These are phyloP conservation scores for Taphrina communis DNA, from an alignment of 1,139 yeast genomes.

Conservation along the genomic window DNA sequence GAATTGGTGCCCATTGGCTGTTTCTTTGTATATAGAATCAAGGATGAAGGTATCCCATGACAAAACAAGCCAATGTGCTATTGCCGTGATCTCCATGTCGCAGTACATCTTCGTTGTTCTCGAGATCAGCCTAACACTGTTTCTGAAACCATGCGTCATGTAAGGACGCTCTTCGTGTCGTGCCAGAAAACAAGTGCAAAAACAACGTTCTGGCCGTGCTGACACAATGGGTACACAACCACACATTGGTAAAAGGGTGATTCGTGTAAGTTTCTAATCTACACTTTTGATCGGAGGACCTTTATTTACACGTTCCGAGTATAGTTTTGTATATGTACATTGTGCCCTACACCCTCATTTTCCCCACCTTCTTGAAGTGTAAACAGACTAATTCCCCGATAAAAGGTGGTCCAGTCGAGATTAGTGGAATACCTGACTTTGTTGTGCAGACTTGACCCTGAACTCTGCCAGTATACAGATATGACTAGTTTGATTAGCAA, in stretches of 20 bases:
- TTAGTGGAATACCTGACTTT: constrained; percentile 25
- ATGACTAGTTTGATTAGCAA: constrained; percentile 36
- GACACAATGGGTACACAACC: neutral
- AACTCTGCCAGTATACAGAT: constrained; percentile 45
- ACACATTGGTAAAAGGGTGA: neutral
- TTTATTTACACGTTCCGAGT: constrained; percentile 3
- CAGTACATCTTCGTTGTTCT: too few relatives aligned
- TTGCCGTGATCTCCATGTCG: too few relatives aligned
- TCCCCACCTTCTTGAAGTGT: neutral
- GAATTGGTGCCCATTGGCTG: too few relatives aligned
- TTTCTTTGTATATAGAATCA: too few relatives aligned
- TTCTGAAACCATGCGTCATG: too few relatives aligned
- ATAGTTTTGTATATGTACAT: neutral
- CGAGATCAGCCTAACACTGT: too few relatives aligned
- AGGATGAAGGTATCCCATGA: too few relatives aligned
- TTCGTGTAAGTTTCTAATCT: constrained; percentile 3
- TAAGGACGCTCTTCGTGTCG: too few relatives aligned
- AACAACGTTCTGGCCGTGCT: too few relatives aligned
- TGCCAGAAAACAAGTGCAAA: too few relatives aligned
- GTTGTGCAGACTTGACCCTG: constrained; percentile 42
- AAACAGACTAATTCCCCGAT: neutral
- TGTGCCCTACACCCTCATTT: neutral
- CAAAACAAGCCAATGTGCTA: too few relatives aligned
- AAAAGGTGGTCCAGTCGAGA: too few relatives aligned
- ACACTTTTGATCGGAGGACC: constrained; percentile 11